Evolutionary conservation across 164 flowering plant species (phyloP).

Genomic region (Vitis rupestris): DNA sequence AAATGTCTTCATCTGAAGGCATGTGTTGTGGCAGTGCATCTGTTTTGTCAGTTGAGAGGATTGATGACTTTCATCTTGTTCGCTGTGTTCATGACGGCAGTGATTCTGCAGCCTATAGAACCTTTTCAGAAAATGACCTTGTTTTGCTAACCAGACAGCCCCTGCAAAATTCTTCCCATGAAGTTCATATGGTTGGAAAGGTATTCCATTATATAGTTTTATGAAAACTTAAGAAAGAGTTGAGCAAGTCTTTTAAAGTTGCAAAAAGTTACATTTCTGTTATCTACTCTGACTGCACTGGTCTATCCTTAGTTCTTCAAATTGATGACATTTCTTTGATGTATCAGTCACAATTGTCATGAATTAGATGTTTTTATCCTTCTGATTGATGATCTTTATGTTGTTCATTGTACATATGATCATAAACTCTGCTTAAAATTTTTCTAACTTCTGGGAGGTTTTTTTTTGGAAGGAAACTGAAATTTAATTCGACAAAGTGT

Average conservation of each 20-base stretch:
- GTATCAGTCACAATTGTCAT: too few relatives aligned
- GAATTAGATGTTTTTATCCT: not conserved
- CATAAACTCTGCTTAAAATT: not conserved
- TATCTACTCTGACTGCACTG: not conserved
- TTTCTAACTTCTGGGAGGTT: not conserved
- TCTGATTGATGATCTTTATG: not conserved
- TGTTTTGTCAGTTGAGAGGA: slow-evolving; percentile 79
- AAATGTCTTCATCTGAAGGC: slow-evolving; percentile 70
- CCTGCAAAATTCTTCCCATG: slow-evolving; percentile 41
- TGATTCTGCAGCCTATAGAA: slow-evolving; percentile 41
- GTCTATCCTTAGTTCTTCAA: not conserved
- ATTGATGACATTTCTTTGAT: not conserved
- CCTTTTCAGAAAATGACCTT: slow-evolving; percentile 80
- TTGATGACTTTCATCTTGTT: slow-evolving; percentile 91
- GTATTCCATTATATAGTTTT: slow-evolving; percentile 30
- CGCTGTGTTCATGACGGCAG: slow-evolving; percentile 68
- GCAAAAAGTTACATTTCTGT: not conserved
- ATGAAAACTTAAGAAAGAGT: not conserved
- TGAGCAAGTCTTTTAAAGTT: not conserved
- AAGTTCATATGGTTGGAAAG: slow-evolving; percentile 87
- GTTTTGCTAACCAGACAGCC: slow-evolving; percentile 80
- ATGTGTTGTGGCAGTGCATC: slow-evolving; percentile 69
- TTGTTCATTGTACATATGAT: slow-evolving; percentile 1
- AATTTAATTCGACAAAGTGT: too few relatives aligned
- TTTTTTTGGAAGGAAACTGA: too few relatives aligned